Evolutionary conservation across 2,329 filamentous ascomycete genomes (phyloP).

Genomic region (Epichloe hybrida): DNA sequence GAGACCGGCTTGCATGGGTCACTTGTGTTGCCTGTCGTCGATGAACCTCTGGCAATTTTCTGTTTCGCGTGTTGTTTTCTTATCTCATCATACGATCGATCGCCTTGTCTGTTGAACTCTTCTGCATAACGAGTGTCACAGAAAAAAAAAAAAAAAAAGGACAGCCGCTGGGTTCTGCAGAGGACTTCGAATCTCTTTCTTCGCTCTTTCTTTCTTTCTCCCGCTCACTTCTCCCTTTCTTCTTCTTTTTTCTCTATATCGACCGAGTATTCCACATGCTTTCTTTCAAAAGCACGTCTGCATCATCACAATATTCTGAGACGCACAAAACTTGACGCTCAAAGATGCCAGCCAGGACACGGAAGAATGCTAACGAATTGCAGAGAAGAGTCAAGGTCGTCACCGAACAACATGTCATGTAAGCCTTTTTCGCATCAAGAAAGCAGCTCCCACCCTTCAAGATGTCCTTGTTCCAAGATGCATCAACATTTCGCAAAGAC

Average conservation of each 20-base stretch:
- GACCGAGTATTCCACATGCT: neutral
- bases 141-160: neutral
- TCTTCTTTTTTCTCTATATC: neutral
- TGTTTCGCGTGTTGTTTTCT: neutral
- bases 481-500: neutral
- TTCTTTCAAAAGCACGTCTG: neutral
- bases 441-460: neutral
- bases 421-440: slow-evolving; percentile 23
- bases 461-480: no score
- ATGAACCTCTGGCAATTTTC: neutral
- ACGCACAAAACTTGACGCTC: slow-evolving; percentile 1
- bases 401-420: slow-evolving; percentile 84
- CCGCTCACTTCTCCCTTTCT: slow-evolving; percentile 5
- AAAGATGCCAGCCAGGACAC: slow-evolving; percentile 5
- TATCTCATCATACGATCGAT: neutral
- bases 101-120: neutral
- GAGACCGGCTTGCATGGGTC: neutral
- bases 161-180: neutral
- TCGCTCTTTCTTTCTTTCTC: neutral
- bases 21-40: neutral
- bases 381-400: slow-evolving; percentile 87
- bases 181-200: neutral
- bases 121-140: slow-evolving; percentile 3
- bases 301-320: slow-evolving; percentile 1
- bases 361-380: slow-evolving; percentile 22